Evolutionary conservation across 2,329 filamentous ascomycete species (phyloP), one percentile per base, ranked within the genome.

Genomic region (Akanthomyces uredinophilus): DNA sequence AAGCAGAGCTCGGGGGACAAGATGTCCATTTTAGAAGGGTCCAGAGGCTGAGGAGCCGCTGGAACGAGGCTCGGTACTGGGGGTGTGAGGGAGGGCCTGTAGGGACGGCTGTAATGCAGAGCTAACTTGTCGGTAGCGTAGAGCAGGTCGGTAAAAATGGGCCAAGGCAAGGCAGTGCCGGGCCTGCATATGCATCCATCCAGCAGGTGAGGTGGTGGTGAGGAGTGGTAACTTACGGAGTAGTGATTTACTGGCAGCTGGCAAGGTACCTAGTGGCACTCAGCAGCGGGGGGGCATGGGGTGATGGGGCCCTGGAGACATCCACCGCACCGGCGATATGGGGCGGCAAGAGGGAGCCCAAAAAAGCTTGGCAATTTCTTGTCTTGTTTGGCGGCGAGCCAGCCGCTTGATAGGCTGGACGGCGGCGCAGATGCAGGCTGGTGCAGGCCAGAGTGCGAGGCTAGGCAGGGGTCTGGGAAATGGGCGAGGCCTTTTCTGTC

Each of bases 321-420:
- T 6, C 27, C 49, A 29, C 27, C 27, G 27, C 27, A 24, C 51
- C 13, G 37, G 37, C 37, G 37, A 39, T 35, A 35, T 39, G 37
- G 43, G 43, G 43, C n/a, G 18, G 18, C 22, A 46, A 54, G 50
- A 54, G 29, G 18, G 58, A 49, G 39, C 49, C 49, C 29, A 61
- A 54, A 54, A 61, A 61, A 61, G 59, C 59, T 61, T 61, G 59
- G 59, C 59, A 54, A 47, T 54, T 54, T 37, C 50, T 61, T 54
- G 59, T 54, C 59, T 54, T 54, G 49, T 53, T 54, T 61, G 59
- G 44, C 46, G 50, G 29, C 59, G 29, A 54, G 29, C 46, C 22
- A 41, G 29, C 27, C 13, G 22, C 49, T 24, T 52, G 39, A 53
- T 60, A 52, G 39, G 56, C 47, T 58, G 55, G 44, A 39, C 5